Evolutionary conservation across 495 filamentous ascomycete genomes (phyloP), one percentile per base, ranked within the genome.

Genomic region (Aspergillus mulundensis): DNA sequence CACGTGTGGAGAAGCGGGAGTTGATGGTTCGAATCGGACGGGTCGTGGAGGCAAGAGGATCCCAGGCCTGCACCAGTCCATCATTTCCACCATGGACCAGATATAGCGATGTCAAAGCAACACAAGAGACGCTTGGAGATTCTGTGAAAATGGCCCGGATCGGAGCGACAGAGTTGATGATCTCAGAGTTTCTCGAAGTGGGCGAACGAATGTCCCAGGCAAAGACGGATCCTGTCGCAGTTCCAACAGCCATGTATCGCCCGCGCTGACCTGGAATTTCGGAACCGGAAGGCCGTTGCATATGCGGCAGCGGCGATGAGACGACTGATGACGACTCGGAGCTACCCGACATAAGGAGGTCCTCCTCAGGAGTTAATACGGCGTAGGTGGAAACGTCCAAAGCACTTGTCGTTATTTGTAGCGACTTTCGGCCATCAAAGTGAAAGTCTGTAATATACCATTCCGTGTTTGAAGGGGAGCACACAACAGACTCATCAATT

Each of bases 61-160:
- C 94, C 95, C 95, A 98, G 6, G 90, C 89, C 65, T 97, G 94
- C 7, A 97, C 92, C 7, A 97, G 82, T 10, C 94, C 93, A 68
- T 98, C 94, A 60, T 89, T 95, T 41, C 94, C 94, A 24, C 94
- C 94, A 68, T 96, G 90, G 1, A 97, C 87, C 23, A 98, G 70
- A 63, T 93, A 91, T 7, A 97, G 77, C 11, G 91, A 90, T 1
- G 91, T 89, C 19, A 96, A 66, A 6, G 87, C 94, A n/a, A 98
- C 70, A 60, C 83, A 90, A 10, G 93, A 87, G 11, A 98, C 84
- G 61, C 89, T 80, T 0, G 94, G 92, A 0, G 94, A 97, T 21
- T 96, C 90, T 0, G 94, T 97, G 57, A 93, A 84, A 51, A 98
- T 95, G 42, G 88, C 78, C 16, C 89, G 82, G 18, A 96, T 66